These are phyloP conservation scores for Cytospora piceicola DNA, from an alignment of 2,329 filamentous ascomycete genomes.

Conservation along the genomic window DNA sequence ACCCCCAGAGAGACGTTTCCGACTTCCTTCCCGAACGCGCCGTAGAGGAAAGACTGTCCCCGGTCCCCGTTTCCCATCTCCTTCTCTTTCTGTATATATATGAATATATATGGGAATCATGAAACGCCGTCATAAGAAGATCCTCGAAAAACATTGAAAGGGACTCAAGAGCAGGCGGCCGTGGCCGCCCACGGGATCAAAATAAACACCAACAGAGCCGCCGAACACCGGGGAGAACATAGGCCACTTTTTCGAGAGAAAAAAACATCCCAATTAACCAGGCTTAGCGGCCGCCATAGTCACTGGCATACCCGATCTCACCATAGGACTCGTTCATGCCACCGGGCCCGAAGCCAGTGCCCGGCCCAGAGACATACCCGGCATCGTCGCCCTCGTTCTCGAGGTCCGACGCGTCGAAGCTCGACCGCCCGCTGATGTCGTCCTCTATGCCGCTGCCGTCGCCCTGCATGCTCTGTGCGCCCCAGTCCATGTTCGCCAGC, in stretches of 20 bases:
- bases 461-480: slow-evolving; percentile 64
- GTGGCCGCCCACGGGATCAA: slow-evolving; percentile 13
- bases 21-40: background rate
- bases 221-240: slow-evolving; percentile 1
- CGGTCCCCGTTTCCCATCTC: slow-evolving; percentile 13
- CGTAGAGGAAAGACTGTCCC: slow-evolving; percentile 10
- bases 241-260: slow-evolving; percentile 11
- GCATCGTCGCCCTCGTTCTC: slow-evolving; percentile 74
- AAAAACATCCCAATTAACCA: background rate
- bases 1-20: background rate
- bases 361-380: slow-evolving; percentile 67
- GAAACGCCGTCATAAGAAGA: slow-evolving; percentile 12
- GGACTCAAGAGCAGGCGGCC: background rate
- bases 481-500: slow-evolving; percentile 88
- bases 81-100: slow-evolving; percentile 8
- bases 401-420: slow-evolving; percentile 76
- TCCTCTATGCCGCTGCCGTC: slow-evolving; percentile 75
- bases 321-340: slow-evolving; percentile 59
- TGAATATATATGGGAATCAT: slow-evolving; percentile 4
- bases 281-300: slow-evolving; percentile 51
- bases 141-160: background rate
- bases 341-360: slow-evolving; percentile 62
- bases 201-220: background rate
- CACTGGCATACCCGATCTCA: slow-evolving; percentile 58
- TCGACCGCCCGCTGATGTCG: slow-evolving; percentile 77